Percentiles rank a stretch among this genome's conserved stretches.
phyloP scores from a whole-genome alignment of 2,329 filamentous ascomycete species.

The Rhynchosporium graminicola region DNA sequence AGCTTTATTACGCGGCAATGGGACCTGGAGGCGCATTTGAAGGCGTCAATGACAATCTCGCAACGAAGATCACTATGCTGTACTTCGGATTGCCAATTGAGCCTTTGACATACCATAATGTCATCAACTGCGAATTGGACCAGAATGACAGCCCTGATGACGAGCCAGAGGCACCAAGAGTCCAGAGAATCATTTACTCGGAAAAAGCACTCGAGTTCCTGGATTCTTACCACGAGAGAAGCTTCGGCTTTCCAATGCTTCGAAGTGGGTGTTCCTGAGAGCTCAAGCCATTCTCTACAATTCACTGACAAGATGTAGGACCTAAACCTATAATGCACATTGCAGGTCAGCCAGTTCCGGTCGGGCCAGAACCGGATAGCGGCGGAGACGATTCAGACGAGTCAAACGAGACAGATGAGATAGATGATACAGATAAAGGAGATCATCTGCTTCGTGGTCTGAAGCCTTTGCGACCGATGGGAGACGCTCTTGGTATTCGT shows the following conservation, averaged over 20 bases:
- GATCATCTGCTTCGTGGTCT: not conserved
- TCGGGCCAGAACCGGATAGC: too few relatives aligned
- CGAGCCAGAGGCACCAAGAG: slow-evolving; percentile 16
- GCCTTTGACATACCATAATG: slow-evolving; percentile 34
- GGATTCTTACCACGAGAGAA: slow-evolving; percentile 36
- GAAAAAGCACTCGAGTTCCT: slow-evolving; percentile 38
- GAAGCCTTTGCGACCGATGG: not conserved
- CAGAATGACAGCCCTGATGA: slow-evolving; percentile 26
- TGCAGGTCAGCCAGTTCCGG: not conserved
- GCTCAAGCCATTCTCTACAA: not conserved
- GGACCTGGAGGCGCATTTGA: slow-evolving; percentile 20
- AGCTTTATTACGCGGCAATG: slow-evolving; percentile 25
- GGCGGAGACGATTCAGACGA: too few relatives aligned
- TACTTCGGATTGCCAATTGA: slow-evolving; percentile 39
- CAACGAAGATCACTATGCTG: slow-evolving; percentile 39
- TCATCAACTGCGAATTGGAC: slow-evolving; percentile 25
- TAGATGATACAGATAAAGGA: too few relatives aligned
- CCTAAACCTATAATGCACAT: slow-evolving; percentile 17
- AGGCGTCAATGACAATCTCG: slow-evolving; percentile 32
- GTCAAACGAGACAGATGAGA: too few relatives aligned
- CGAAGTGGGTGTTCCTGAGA: slow-evolving; percentile 39
- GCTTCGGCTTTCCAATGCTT: slow-evolving; percentile 34
- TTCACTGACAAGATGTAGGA: slow-evolving; percentile 19
- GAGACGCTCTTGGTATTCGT: slow-evolving; percentile 15
- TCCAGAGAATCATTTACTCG: slow-evolving; percentile 31